Percentiles rank a stretch among this genome's conserved stretches.
Conservation (phyloP, 2,329 filamentous ascomycete genomes). For the Tothia fuscella region DNA sequence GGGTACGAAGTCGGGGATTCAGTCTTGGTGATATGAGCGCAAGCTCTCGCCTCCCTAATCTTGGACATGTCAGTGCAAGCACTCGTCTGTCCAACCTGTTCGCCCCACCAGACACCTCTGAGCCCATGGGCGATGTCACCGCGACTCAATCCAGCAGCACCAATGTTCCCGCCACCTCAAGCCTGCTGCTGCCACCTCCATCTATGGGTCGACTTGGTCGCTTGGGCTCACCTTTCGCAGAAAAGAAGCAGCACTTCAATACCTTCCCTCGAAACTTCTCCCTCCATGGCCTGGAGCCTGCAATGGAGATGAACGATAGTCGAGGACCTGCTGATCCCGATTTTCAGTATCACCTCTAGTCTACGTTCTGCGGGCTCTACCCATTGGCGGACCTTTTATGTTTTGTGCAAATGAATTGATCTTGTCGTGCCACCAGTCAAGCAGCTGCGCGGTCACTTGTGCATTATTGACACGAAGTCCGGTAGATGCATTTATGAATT, state of each 20-base stretch:
- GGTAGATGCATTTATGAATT: too few relatives aligned
- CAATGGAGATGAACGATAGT: conserved; percentile 8
- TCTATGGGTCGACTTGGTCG: conserved; percentile 30
- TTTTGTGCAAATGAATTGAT: too few relatives aligned
- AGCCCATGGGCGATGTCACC: conserved; percentile 15
- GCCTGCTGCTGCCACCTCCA: conserved; percentile 22
- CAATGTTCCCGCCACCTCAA: background rate
- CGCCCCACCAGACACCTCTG: conserved; percentile 32
- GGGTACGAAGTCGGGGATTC: conserved; percentile 49
- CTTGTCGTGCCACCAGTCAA: too few relatives aligned
- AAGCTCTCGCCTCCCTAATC: conserved; percentile 37
- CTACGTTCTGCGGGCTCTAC: too few relatives aligned
- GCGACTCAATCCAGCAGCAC: conserved; percentile 12
- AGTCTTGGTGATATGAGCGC: conserved; percentile 45
- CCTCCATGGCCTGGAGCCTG: conserved; percentile 8
- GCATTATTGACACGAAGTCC: too few relatives aligned
- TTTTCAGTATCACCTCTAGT: too few relatives aligned
- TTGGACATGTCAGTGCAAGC: conserved; percentile 41
- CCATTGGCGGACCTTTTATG: too few relatives aligned
- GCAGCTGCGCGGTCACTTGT: too few relatives aligned
- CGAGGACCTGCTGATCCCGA: too few relatives aligned
- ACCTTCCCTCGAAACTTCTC: conserved; percentile 35
- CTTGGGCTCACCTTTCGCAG: conserved; percentile 36
- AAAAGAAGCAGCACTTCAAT: conserved; percentile 22
- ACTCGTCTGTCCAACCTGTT: conserved; percentile 43